Percentiles rank a stretch among this genome's conserved stretches.
These are phyloP conservation scores for Mycena leptocephala DNA, from an alignment of 768 basidiomycete genomes.

Conservation along the genomic window DNA sequence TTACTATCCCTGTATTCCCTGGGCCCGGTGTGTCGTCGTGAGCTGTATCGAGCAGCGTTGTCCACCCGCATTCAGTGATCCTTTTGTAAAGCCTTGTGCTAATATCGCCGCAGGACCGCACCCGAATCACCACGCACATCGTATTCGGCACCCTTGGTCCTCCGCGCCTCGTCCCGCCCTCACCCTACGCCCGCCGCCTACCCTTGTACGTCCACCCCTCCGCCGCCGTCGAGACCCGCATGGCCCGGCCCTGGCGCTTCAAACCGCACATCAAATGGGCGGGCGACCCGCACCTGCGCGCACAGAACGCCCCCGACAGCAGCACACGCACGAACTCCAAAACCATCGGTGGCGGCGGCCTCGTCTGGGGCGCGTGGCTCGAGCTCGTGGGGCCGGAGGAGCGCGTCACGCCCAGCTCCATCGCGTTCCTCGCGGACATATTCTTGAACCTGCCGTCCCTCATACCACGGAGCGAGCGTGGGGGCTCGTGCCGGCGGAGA, in stretches of 20 bases:
- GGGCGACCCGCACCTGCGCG: constrained; percentile 57
- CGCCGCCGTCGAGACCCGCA: constrained; percentile 42
- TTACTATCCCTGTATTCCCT: no score
- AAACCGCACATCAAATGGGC: constrained; percentile 52
- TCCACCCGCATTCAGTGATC: background rate
- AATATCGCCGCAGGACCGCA: constrained; percentile 53
- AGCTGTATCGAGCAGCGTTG: no score
- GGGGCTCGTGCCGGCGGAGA: constrained; percentile 46
- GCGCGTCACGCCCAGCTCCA: constrained; percentile 60
- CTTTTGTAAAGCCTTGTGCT: background rate
- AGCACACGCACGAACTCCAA: constrained; percentile 54
- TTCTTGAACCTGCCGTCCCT: constrained; percentile 63
- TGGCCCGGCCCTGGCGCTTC: constrained; percentile 54
- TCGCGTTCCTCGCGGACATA: constrained; percentile 74
- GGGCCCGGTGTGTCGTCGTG: no score
- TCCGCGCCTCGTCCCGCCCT: constrained; percentile 61
- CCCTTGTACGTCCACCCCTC: constrained; percentile 73
- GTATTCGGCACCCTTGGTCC: constrained; percentile 67
- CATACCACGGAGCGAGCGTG: constrained; percentile 63
- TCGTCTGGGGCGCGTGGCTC: constrained; percentile 75
- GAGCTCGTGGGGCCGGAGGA: constrained; percentile 60
- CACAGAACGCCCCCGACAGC: constrained; percentile 57
- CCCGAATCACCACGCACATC: constrained; percentile 67
- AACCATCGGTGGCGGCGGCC: constrained; percentile 67
- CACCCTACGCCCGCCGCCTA: constrained; percentile 72